Conservation (phyloP, 305 asterid species). For the Rubia tinctorum region DNA sequence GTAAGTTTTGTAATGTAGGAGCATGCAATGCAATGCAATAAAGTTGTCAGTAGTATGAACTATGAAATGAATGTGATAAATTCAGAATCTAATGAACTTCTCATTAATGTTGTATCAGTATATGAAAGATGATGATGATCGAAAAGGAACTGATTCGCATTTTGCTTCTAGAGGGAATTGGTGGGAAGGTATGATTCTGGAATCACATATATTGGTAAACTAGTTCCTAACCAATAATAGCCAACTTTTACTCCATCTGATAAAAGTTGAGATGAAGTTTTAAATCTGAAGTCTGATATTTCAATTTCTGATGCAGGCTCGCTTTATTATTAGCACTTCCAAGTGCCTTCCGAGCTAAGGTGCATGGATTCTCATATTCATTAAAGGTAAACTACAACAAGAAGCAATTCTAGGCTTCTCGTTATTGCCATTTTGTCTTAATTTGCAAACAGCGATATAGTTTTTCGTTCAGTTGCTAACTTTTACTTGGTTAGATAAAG, state of each 20-base stretch:
- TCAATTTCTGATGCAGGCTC: constrained; percentile 27
- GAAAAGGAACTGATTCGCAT: constrained; percentile 37
- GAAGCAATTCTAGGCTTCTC: neutral
- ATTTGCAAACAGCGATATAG: neutral
- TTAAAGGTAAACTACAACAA: constrained; percentile 21
- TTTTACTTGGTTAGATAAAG: neutral
- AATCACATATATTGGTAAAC: neutral
- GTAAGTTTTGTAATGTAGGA: constrained; percentile 9
- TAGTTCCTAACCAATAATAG: neutral
- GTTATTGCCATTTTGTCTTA: neutral
- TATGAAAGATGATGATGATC: constrained; percentile 47
- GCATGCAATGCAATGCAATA: neutral
- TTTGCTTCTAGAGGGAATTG: constrained; percentile 76
- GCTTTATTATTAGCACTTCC: constrained; percentile 29
- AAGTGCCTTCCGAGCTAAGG: constrained; percentile 9
- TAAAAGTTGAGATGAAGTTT: too few species aligned
- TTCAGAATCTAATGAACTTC: neutral
- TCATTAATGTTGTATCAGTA: constrained; percentile 27
- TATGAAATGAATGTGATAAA: neutral
- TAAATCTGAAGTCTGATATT: neutral
- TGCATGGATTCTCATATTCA: constrained; percentile 23
- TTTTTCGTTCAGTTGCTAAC: neutral
- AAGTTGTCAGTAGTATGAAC: neutral
- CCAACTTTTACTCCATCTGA: neutral
- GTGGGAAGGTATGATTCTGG: constrained; percentile 64